Percentiles rank a stretch among this genome's conserved stretches.
phyloP scores from a whole-genome alignment of 2,329 filamentous ascomycete genomes.

The Aureobasidium leucospermi region DNA sequence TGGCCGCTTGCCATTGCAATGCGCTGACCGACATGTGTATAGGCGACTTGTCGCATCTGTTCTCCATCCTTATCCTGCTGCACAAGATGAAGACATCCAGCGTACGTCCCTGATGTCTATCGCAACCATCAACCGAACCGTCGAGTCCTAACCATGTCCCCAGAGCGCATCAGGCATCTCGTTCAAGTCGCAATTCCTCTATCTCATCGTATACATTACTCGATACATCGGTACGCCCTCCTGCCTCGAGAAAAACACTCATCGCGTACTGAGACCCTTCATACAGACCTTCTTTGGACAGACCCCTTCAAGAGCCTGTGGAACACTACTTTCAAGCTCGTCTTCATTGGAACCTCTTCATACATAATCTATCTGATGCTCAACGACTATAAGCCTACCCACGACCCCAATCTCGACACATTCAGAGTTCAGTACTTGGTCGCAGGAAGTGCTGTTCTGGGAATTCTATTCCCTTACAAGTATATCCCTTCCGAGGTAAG shows the following conservation, averaged over 20 bases:
- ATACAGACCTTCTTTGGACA: conserved; percentile 66
- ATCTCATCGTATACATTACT: conserved; percentile 87
- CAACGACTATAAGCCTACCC: conserved; percentile 92
- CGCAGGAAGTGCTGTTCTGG: conserved; percentile 69
- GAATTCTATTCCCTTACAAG: conserved; percentile 74
- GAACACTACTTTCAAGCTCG: conserved; percentile 91
- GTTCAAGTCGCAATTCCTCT: conserved; percentile 96
- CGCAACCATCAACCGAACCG: background rate
- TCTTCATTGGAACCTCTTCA: conserved; percentile 82
- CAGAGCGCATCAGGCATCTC: conserved; percentile 96
- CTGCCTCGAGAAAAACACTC: background rate
- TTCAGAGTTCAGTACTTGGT: conserved; percentile 95
- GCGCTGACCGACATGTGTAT: conserved; percentile 16
- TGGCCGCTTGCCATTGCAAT: conserved; percentile 4
- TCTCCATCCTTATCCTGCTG: conserved; percentile 87
- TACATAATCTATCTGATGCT: conserved; percentile 99
- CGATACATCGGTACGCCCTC: conserved; percentile 60
- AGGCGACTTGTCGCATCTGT: conserved; percentile 94
- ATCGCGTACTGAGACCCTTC: conserved; percentile 35
- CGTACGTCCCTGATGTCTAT: conserved; percentile 48
- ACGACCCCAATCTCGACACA: conserved; percentile 93
- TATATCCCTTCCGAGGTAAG: conserved; percentile 61
- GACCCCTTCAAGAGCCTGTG: conserved; percentile 59
- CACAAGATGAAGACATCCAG: conserved; percentile 91
- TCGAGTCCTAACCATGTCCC: background rate